These are phyloP conservation scores for Rhododendron molle DNA, from an alignment of 148 eudicot genomes.

Conservation along the genomic window DNA sequence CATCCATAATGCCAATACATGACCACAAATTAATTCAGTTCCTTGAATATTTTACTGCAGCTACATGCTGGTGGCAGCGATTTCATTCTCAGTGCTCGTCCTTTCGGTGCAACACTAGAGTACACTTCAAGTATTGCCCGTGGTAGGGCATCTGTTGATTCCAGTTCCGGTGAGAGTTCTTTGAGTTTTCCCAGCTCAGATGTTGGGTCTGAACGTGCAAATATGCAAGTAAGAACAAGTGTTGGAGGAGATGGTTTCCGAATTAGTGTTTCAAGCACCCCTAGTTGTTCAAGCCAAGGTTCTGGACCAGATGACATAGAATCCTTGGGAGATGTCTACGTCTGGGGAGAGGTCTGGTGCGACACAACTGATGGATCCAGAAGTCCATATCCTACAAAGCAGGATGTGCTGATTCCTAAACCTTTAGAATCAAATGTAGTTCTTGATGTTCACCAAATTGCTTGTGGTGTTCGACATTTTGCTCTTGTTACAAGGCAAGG, in stretches of 20 bases:
- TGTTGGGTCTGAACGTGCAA: constrained; percentile 57
- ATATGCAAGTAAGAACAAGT: constrained; percentile 62
- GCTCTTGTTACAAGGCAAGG: constrained; percentile 86
- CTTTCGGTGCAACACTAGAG: constrained; percentile 47
- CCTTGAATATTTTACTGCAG: constrained; percentile 29
- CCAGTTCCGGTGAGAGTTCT: constrained; percentile 11
- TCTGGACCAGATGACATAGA: constrained; percentile 83
- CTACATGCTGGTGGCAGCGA: constrained; percentile 34
- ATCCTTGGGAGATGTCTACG: constrained; percentile 71
- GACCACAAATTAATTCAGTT: constrained; percentile 3
- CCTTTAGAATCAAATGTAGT: constrained; percentile 77
- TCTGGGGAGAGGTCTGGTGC: constrained; percentile 81
- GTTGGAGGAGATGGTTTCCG: constrained; percentile 63
- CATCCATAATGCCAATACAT: not conserved
- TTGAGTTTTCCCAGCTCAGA: constrained; percentile 33
- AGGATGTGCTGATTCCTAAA: constrained; percentile 56
- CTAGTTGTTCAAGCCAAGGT: constrained; percentile 68
- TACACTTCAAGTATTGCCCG: constrained; percentile 35
- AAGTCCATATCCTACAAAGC: constrained; percentile 24
- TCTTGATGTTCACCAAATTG: constrained; percentile 76
- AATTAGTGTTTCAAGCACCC: constrained; percentile 74
- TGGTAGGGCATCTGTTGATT: constrained; percentile 49
- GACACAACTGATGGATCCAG: constrained; percentile 41
- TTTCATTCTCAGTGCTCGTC: constrained; percentile 30
- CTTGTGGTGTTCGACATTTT: constrained; percentile 72